Evolutionary conservation across 2,329 filamentous ascomycete species (phyloP), one percentile per base, ranked within the genome.

Genomic region (Penicillium sp.): DNA sequence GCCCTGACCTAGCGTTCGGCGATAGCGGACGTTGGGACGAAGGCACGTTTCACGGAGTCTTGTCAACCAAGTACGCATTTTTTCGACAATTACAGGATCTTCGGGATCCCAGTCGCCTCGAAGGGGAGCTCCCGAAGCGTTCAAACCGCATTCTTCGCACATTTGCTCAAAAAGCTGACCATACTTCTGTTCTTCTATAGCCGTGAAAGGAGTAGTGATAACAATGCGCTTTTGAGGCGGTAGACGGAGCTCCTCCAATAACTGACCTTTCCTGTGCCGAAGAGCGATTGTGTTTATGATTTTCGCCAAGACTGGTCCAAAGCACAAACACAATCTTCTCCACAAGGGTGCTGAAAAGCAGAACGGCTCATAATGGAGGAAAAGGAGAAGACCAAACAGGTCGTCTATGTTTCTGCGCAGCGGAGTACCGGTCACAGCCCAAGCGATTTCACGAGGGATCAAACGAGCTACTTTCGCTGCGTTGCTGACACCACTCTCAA

Each of bases 391-490:
- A 0, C 91, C 91, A 57, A 83, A 82, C 7, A 96, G 74, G 66
- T 96, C 91, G 60, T 78, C 74, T 29, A 91, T 78, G 54, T 88
- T 79, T 57, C 88, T 87, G 57, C 87, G 85, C 33, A 97, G 77
- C 0, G 93, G 93, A 0, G 93, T 98, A 37, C 88, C 93, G 0
- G 88, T 91, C 35, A 98, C 83, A 13, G 85, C 89, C 93, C 93
- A 97, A 2, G 88, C 84, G 69, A 95, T 90, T 55, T 87, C 71
- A 26, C 93, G 80, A 39, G 91, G 89, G 53, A 98, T 84, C 24
- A 85, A 73, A 35, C 83, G 81, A 32, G 89, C 89, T 13, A 96
- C 82, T 41, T 77, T 80, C 1, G 93, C 90, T 26, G 91, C 87
- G 58, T 88, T 84, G 59, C 82, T 90, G 4, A 94, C 83, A 31